Conservation (phyloP, 1,284 basidiomycete species). For the Austroboletus niveus region DNA sequence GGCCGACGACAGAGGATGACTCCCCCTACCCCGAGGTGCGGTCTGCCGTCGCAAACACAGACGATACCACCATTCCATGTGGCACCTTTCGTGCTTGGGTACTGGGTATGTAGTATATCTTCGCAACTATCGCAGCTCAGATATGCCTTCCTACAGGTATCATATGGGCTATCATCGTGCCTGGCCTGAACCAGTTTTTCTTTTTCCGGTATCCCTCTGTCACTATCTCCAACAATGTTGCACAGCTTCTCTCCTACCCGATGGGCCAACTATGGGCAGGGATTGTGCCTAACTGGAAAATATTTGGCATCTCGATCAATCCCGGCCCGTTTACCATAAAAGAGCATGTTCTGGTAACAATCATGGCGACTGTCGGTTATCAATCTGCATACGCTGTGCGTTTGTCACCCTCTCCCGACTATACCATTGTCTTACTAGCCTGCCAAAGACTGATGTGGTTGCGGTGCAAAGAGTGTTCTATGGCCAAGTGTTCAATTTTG, state of each 20-base stretch:
- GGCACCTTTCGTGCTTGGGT: slow-evolving; percentile 67
- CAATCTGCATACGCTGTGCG: slow-evolving; percentile 36
- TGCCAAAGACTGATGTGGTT: slow-evolving; percentile 48
- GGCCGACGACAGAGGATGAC: slow-evolving; percentile 42
- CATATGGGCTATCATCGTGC: slow-evolving; percentile 58
- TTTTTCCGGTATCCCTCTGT: slow-evolving; percentile 66
- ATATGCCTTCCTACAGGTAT: slow-evolving; percentile 24
- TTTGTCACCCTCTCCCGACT: neutral
- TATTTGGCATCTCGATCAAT: slow-evolving; percentile 60
- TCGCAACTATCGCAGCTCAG: neutral
- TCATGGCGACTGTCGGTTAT: slow-evolving; percentile 76
- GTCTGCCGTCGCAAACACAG: slow-evolving; percentile 71
- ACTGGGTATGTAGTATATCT: slow-evolving; percentile 41
- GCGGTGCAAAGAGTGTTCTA: slow-evolving; percentile 76
- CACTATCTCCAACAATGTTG: slow-evolving; percentile 53
- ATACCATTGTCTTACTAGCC: neutral
- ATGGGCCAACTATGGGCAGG: slow-evolving; percentile 58
- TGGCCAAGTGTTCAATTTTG: slow-evolving; percentile 61
- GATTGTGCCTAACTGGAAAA: slow-evolving; percentile 51
- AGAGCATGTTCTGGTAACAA: slow-evolving; percentile 65
- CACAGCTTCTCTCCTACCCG: slow-evolving; percentile 66
- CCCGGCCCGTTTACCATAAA: slow-evolving; percentile 75
- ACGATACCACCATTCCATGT: slow-evolving; percentile 61
- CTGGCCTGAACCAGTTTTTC: slow-evolving; percentile 65
- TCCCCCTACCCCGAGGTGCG: slow-evolving; percentile 51